Base-by-base conservation (phyloP, 805 yeast genomes). In the Ogataea salicorniae region DNA sequence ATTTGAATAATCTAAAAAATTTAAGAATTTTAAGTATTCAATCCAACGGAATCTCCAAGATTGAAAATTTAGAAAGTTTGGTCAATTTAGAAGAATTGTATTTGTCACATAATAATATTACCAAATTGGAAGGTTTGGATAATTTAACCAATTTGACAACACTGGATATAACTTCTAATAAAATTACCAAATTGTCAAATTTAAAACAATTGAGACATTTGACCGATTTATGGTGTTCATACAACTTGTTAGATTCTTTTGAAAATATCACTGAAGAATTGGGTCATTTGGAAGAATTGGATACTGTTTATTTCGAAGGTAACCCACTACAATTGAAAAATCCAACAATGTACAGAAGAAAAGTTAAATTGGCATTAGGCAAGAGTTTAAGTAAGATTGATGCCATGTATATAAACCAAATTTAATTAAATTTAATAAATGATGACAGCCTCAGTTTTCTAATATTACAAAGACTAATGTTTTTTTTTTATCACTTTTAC, bases 221-320 rank as follows among this genome's bases (percentile, higher is more conserved):
- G 48, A 90, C 96, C 8, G 99, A 94, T 66, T 71, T 94, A 46
- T 94, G 99, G 99, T 89, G 95, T 23, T 86, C 96, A 0, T 79
- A 80, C 59, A 94, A 92, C 65, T 66, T 77, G 57, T 64, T 94
- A 20, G 76, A 79, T 34, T 72, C 79, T 37, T 91, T 87, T 65
- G 80, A 82, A 34, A 83, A 88, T 44, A 69, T 94, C 41, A 82
- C 80, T 44, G 64, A 75, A 18, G 83, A 88, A 61, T 73, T 94
- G 50, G 80, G 81, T 14, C 69, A 70, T 37, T 69, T 88, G 44
- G 77, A 80, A 1, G 71, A 76, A 6, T 71, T 94, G 45, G 95
- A 89, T 44, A 89, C 96, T 0, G 96, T 94, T 5, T 94, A 94
- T 62, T 81, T 94, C 53, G 99, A 94, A 67, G 92, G 94, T 8